These are phyloP conservation scores for Peniophora sp. DNA, from an alignment of 1,284 basidiomycete species.

Conservation along the genomic window DNA sequence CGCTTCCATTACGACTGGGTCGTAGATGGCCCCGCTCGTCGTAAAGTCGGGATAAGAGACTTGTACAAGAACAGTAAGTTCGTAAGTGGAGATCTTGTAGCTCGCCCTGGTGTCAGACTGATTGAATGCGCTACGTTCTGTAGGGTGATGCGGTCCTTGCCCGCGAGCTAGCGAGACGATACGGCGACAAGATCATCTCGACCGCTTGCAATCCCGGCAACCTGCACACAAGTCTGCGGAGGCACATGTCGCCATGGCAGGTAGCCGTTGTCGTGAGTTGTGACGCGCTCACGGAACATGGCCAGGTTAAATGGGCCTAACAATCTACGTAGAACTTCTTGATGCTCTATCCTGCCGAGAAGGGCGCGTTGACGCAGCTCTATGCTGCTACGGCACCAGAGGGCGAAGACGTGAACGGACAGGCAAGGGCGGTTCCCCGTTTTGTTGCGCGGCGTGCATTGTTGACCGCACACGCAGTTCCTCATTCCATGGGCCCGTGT, in stretches of 20 bases:
- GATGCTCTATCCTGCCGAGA: conserved; percentile 16
- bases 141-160: conserved; percentile 32
- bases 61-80: background rate
- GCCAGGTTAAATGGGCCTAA: background rate
- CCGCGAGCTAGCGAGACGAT: conserved; percentile 21
- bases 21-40: background rate
- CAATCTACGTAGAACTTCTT: conserved; percentile 7
- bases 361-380: conserved; percentile 44
- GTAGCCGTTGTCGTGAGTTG: conserved; percentile 1
- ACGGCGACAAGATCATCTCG: conserved; percentile 11
- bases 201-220: conserved; percentile 13
- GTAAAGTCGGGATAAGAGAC: no score
- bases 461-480: conserved; percentile 15
- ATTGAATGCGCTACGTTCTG: background rate
- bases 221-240: conserved; percentile 18
- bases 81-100: conserved; percentile 4
- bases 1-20: background rate
- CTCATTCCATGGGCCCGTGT: conserved; percentile 29
- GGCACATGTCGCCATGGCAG: conserved; percentile 15
- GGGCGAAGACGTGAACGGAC: conserved; percentile 26
- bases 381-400: conserved; percentile 41
- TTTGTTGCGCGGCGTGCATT: background rate
- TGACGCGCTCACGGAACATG: conserved; percentile 5
- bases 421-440: background rate
- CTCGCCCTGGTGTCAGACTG: background rate